Evolutionary conservation across 192 early-diverging fungal species (phyloP).

Genomic region (Coemansia sp.): DNA sequence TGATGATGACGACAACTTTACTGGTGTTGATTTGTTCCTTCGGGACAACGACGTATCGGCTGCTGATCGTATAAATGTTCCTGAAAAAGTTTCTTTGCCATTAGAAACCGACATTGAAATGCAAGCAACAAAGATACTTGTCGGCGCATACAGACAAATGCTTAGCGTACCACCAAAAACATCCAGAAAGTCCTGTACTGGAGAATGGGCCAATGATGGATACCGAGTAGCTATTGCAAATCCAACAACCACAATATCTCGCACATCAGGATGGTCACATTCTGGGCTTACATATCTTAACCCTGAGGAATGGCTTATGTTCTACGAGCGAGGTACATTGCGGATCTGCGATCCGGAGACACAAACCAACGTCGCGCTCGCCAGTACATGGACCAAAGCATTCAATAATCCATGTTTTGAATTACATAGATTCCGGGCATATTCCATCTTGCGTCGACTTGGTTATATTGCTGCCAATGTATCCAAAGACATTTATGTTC

Average conservation of each 20-base stretch:
- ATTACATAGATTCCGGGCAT: conserved; percentile 26
- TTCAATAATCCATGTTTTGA: conserved; percentile 5
- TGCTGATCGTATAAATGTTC: background rate
- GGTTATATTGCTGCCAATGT: conserved; percentile 32
- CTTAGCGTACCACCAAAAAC: conserved; percentile 24
- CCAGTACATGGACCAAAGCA: background rate
- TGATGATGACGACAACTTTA: conserved; percentile 7
- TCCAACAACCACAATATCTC: conserved; percentile 26
- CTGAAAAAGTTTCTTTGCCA: conserved; percentile 25
- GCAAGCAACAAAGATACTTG: conserved; percentile 7
- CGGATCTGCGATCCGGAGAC: background rate
- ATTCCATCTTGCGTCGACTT: conserved; percentile 32
- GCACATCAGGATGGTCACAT: conserved; percentile 20
- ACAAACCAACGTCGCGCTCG: background rate
- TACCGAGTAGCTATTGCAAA: conserved; percentile 16
- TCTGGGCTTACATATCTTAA: conserved; percentile 15
- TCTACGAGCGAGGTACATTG: conserved; percentile 34
- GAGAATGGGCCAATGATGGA: conserved; percentile 3
- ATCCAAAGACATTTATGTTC: conserved; percentile 4
- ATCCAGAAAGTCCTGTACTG: conserved; percentile 26
- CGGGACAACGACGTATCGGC: background rate
- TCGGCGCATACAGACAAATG: conserved; percentile 27
- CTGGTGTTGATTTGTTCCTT: background rate
- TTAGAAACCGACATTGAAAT: conserved; percentile 16
- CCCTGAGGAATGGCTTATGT: conserved; percentile 45